phyloP scores from a whole-genome alignment of 805 yeast species.

The Priceomyces carsonii region DNA sequence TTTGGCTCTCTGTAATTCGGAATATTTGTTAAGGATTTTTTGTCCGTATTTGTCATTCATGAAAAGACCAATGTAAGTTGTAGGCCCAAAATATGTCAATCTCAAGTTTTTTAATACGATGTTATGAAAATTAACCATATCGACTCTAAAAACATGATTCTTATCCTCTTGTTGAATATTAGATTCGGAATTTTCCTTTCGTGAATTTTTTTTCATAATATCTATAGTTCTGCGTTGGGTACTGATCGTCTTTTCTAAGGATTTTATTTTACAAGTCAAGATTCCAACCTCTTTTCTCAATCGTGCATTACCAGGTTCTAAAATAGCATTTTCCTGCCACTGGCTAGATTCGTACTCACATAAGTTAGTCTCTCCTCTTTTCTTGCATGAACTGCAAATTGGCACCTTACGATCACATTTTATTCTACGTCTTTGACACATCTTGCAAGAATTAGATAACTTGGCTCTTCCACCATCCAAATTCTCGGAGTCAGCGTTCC shows the following conservation, averaged over 20 bases:
- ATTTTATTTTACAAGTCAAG: conserved; percentile 2
- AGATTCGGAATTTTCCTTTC: no score
- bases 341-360: conserved; percentile 1
- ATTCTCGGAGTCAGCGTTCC: no score
- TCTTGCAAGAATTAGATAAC: neutral
- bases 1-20: neutral
- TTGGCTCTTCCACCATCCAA: no score
- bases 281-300: conserved; percentile 4
- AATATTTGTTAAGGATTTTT: conserved; percentile 3
- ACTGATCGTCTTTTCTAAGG: conserved; percentile 1
- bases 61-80: conserved; percentile 7
- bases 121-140: conserved; percentile 3
- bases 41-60: conserved; percentile 4
- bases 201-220: no score
- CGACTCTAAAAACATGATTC: neutral
- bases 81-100: conserved; percentile 10
- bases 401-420: conserved; percentile 1
- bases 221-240: no score
- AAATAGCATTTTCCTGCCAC: no score
- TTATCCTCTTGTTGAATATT: no score
- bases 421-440: neutral
- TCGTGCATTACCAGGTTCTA: no score
- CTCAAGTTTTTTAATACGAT: conserved; percentile 6
- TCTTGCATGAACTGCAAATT: neutral
- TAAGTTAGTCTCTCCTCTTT: neutral